phyloP scores from a whole-genome alignment of 2,329 filamentous ascomycete species.

The Raffaelea ambrosiae region DNA sequence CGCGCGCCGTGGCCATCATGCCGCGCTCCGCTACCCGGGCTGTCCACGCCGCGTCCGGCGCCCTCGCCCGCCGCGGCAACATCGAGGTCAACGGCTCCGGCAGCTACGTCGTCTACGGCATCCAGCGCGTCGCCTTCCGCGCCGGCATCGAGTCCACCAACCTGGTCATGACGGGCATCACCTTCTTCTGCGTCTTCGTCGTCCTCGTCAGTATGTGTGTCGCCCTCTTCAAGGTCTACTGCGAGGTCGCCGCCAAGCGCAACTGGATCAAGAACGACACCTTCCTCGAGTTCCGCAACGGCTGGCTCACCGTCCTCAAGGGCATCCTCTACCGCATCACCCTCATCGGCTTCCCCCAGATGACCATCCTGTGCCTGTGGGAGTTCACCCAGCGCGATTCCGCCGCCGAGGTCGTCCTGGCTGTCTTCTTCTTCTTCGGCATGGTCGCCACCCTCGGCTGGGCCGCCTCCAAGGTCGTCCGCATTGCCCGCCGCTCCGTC shows the following conservation, averaged over 20 bases:
- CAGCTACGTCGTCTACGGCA: conserved; percentile 56
- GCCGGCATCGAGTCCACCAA: conserved; percentile 73
- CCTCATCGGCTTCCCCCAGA: conserved; percentile 77
- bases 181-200: conserved; percentile 74
- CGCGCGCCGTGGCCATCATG: conserved; percentile 32
- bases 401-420: conserved; percentile 67
- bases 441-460: conserved; percentile 65
- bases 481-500: conserved; percentile 71
- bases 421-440: conserved; percentile 71
- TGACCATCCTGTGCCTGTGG: conserved; percentile 78
- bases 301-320: conserved; percentile 77
- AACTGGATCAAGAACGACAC: conserved; percentile 72
- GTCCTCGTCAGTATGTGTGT: conserved; percentile 62
- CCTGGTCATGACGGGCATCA: conserved; percentile 74
- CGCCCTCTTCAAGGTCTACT: conserved; percentile 63
- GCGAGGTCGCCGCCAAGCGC: conserved; percentile 61
- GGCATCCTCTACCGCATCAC: conserved; percentile 78
- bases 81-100: conserved; percentile 32
- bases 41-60: conserved; percentile 17
- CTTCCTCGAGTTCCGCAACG: conserved; percentile 69
- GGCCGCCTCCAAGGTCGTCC: conserved; percentile 75
- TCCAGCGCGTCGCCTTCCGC: conserved; percentile 74
- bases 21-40: conserved; percentile 20
- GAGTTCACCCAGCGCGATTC: conserved; percentile 74
- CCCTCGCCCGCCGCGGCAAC: conserved; percentile 45